These are phyloP conservation scores for Triangularia verruculosa DNA, from an alignment of 2,329 filamentous ascomycete genomes.

Conservation along the genomic window DNA sequence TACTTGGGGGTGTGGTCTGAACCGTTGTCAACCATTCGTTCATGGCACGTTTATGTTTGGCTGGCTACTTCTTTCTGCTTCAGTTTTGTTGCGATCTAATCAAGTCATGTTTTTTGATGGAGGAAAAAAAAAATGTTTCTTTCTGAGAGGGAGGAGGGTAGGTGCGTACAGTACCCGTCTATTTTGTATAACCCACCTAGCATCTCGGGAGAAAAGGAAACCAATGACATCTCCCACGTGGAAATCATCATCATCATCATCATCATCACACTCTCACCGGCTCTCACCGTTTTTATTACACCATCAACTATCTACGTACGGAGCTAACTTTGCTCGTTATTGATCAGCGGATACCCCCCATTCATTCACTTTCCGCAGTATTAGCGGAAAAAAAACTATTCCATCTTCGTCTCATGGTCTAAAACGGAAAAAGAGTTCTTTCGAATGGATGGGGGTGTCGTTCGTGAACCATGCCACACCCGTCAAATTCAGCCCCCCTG, in stretches of 20 bases:
- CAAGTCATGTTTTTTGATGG: background rate
- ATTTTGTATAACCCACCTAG: background rate
- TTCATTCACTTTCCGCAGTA: too few relatives aligned
- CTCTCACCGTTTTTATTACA: background rate
- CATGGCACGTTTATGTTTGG: background rate
- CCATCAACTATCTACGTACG: too few relatives aligned
- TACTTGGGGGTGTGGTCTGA: background rate
- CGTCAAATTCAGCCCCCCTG: too few relatives aligned
- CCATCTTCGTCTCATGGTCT: background rate
- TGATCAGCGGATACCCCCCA: background rate
- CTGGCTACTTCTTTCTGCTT: background rate
- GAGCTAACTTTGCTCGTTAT: background rate
- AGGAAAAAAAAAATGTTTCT: too few relatives aligned
- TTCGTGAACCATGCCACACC: background rate
- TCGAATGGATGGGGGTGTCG: background rate
- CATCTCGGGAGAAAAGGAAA: background rate
- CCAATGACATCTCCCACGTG: background rate
- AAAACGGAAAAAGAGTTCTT: too few relatives aligned
- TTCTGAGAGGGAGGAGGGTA: background rate
- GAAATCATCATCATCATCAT: too few relatives aligned
- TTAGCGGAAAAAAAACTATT: too few relatives aligned
- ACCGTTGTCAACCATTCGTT: background rate
- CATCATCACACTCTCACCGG: too few relatives aligned
- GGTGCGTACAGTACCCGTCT: background rate
- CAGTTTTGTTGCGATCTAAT: background rate